These are phyloP conservation scores for Durusdinium trenchii DNA, from an alignment of 73 alveolate genomes.

Conservation along the genomic window DNA sequence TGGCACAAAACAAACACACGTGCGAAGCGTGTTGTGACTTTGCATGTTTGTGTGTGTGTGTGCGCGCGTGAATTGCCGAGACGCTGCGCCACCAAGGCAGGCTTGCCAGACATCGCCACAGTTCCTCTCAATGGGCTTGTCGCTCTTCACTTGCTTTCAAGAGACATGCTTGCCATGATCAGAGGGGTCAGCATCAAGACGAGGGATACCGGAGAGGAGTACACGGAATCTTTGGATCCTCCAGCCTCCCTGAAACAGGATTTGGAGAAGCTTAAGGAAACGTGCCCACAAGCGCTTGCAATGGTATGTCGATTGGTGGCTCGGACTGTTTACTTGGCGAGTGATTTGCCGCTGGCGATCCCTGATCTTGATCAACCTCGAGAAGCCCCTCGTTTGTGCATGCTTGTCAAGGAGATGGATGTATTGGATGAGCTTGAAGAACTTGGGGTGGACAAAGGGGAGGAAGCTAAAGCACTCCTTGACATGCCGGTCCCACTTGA, in stretches of 20 bases:
- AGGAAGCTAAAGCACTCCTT: not conserved
- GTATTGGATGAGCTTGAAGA: slow-evolving; percentile 28
- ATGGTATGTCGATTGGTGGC: slow-evolving; percentile 49
- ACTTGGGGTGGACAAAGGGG: not conserved
- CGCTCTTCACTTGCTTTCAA: slow-evolving; percentile 21
- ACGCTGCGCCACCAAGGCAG: not conserved
- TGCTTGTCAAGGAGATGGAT: slow-evolving; percentile 42
- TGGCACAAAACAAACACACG: no score
- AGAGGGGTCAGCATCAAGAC: slow-evolving; percentile 6
- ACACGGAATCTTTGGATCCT: not conserved
- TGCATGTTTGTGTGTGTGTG: no score
- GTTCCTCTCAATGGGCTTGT: not conserved
- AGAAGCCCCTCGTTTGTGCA: not conserved
- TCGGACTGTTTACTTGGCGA: slow-evolving; percentile 25
- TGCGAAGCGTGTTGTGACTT: no score
- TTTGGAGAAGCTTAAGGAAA: not conserved
- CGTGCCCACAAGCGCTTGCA: not conserved
- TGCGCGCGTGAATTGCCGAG: no score
- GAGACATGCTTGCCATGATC: slow-evolving; percentile 14
- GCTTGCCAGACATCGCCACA: slow-evolving; percentile 6
- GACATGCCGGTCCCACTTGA: not conserved
- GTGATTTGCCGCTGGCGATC: slow-evolving; percentile 18
- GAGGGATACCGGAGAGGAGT: slow-evolving; percentile 4
- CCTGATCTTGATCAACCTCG: not conserved
- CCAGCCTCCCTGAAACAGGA: not conserved